Percentiles rank a stretch among this genome's conserved stretches.
phyloP scores from a whole-genome alignment of 805 yeast genomes.

The Metschnikowia matae region DNA sequence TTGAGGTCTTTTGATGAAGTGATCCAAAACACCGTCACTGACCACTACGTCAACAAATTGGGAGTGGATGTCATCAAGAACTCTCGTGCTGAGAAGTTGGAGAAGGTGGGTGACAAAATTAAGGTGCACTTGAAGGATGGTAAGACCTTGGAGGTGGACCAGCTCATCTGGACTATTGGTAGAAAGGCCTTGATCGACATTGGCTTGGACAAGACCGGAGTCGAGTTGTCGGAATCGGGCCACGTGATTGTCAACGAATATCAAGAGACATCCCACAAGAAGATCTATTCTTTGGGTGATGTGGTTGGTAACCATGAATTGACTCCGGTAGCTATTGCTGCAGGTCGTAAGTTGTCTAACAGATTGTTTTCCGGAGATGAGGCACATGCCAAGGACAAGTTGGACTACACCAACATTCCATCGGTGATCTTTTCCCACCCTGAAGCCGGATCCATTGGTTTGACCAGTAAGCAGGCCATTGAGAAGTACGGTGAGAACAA shows the following conservation, averaged over 20 bases:
- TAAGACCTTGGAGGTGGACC: constrained; percentile 55
- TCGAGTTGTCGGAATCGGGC: constrained; percentile 54
- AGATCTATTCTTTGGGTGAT: constrained; percentile 87
- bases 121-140: constrained; percentile 39
- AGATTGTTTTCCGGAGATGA: constrained; percentile 80
- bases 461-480: constrained; percentile 74
- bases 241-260: constrained; percentile 80
- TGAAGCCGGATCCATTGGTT: constrained; percentile 92
- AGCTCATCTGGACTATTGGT: constrained; percentile 90
- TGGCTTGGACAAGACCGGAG: constrained; percentile 73
- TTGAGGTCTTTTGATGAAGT: constrained; percentile 82
- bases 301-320: constrained; percentile 89
- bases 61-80: constrained; percentile 80
- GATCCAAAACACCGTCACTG: constrained; percentile 76
- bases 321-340: constrained; percentile 98
- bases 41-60: constrained; percentile 64
- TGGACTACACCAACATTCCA: constrained; percentile 84
- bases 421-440: constrained; percentile 98
- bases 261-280: constrained; percentile 71
- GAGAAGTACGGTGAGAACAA: constrained; percentile 75
- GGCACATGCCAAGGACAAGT: constrained; percentile 64
- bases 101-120: constrained; percentile 33
- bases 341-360: constrained; percentile 91
- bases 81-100: constrained; percentile 41
- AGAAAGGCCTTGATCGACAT: constrained; percentile 73